Conservation (phyloP, 139 green algal genomes). For the Picocystis salinarum region DNA sequence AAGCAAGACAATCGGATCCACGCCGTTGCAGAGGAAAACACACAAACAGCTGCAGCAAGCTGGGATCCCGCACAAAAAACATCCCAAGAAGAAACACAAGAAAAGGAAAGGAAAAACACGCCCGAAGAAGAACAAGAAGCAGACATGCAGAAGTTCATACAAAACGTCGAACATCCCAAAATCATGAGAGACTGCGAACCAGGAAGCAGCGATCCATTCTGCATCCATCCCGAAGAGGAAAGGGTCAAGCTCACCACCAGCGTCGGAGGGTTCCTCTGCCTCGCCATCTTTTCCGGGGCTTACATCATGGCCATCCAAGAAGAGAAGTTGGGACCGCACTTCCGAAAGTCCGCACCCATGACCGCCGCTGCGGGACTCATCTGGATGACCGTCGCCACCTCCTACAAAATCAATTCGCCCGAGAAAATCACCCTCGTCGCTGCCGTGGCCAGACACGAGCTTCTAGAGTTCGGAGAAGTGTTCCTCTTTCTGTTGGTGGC, state of each 20-base stretch:
- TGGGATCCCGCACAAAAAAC: too few species aligned
- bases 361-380: constrained; percentile 7
- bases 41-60: too few species aligned
- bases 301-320: constrained; percentile 6
- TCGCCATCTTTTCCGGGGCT: constrained; percentile 4
- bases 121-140: too few species aligned
- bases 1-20: too few species aligned
- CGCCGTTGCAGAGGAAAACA: too few species aligned
- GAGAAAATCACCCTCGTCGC: not conserved
- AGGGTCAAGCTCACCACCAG: not conserved
- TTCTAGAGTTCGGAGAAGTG: constrained; percentile 13
- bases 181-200: too few species aligned
- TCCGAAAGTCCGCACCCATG: constrained; percentile 11
- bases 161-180: too few species aligned
- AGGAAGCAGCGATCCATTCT: not conserved
- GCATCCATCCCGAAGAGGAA: not conserved
- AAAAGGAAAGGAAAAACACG: too few species aligned
- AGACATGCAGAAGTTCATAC: too few species aligned
- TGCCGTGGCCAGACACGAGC: constrained; percentile 4
- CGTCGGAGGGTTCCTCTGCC: not conserved
- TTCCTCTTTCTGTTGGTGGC: constrained; percentile 15
- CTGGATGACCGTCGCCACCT: constrained; percentile 7
- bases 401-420: constrained; percentile 1
- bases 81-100: too few species aligned
- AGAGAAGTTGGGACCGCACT: constrained; percentile 4